These are phyloP conservation scores for Sinapis alba DNA, from an alignment of 441 rosid genomes.

Conservation along the genomic window DNA sequence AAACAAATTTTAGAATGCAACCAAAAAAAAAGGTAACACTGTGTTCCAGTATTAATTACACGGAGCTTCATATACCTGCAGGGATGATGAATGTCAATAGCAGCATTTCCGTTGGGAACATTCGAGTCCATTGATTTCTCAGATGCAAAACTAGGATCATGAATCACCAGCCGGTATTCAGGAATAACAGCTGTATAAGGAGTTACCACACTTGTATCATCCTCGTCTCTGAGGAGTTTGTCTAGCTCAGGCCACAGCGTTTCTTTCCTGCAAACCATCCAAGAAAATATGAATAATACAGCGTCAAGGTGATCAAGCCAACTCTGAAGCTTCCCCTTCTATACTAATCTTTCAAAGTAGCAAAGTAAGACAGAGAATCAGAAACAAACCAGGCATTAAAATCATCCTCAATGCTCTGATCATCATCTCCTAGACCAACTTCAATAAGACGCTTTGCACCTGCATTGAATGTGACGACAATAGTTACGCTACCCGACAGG, in stretches of 20 bases:
- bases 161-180: constrained; percentile 73
- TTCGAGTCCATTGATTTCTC: constrained; percentile 42
- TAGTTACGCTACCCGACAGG: background rate
- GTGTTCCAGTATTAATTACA: background rate
- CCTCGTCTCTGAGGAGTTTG: constrained; percentile 74
- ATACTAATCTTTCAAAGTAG: constrained; percentile 8
- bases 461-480: constrained; percentile 29
- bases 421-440: constrained; percentile 95
- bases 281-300: background rate
- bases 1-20: constrained; percentile 30
- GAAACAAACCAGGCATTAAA: constrained; percentile 78
- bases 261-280: constrained; percentile 65
- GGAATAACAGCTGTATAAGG: constrained; percentile 76
- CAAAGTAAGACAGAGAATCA: constrained; percentile 1
- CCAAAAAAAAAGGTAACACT: background rate
- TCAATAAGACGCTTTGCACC: constrained; percentile 75
- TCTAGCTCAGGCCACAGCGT: constrained; percentile 85
- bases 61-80: constrained; percentile 59
- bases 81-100: constrained; percentile 81
- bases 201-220: constrained; percentile 66
- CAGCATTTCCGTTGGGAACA: constrained; percentile 63
- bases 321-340: constrained; percentile 20
- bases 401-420: constrained; percentile 97
- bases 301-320: constrained; percentile 17
- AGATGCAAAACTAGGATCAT: constrained; percentile 47